Percentiles rank a stretch among this genome's conserved stretches.
These are phyloP conservation scores for Geranomyces variabilis DNA, from an alignment of 192 early-diverging fungal genomes.

Conservation along the genomic window DNA sequence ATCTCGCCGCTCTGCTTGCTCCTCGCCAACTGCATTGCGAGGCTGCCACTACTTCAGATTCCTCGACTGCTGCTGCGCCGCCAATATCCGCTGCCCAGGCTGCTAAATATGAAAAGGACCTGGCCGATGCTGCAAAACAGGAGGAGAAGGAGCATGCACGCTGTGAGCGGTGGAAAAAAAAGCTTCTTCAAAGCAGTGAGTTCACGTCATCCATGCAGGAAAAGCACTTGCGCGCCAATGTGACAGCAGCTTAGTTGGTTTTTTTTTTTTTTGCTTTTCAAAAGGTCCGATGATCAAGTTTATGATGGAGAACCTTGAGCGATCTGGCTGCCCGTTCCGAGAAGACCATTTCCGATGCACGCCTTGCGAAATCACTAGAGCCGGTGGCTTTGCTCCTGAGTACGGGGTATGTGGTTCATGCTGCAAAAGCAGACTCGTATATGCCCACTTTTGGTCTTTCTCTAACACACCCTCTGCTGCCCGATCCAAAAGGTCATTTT, in stretches of 20 bases:
- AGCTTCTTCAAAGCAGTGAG: conserved; percentile 64
- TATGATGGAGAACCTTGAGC: conserved; percentile 78
- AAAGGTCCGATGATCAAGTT: conserved; percentile 81
- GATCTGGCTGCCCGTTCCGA: conserved; percentile 65
- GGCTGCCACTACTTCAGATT: no score
- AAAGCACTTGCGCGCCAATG: no score
- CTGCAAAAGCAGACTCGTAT: background rate
- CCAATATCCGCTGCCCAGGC: no score
- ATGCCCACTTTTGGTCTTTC: background rate
- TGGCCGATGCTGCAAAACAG: conserved; percentile 1
- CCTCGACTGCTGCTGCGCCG: no score
- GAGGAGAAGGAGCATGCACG: conserved; percentile 38
- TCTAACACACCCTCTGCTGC: background rate
- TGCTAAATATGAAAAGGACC: no score
- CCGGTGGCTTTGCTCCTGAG: conserved; percentile 85
- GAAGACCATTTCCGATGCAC: conserved; percentile 74
- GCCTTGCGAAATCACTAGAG: conserved; percentile 78
- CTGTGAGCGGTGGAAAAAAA: conserved; percentile 81
- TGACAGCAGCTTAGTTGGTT: background rate
- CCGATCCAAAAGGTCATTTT: conserved; percentile 61
- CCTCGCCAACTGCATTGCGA: no score
- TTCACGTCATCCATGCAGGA: background rate
- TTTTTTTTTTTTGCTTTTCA: background rate
- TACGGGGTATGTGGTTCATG: conserved; percentile 50
- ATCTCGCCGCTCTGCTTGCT: no score